Conservation (phyloP, 257 asterid genomes). For the Parsonsia alboflavescens region DNA sequence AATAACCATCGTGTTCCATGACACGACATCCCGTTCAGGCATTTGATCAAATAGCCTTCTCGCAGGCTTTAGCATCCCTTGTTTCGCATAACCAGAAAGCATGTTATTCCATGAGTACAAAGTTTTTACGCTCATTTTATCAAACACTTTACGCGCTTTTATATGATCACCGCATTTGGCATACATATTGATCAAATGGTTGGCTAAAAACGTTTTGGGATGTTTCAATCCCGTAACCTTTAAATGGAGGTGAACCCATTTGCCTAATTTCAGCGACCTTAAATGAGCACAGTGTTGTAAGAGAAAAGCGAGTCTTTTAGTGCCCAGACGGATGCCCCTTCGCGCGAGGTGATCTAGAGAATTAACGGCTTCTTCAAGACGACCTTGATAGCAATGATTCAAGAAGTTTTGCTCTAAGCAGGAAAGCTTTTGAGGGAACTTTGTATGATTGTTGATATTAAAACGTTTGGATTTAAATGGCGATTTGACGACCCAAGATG, state of each 20-base stretch:
- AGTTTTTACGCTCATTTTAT: slow-evolving; percentile 52
- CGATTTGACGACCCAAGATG: slow-evolving; percentile 14
- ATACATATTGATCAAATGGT: slow-evolving; percentile 65
- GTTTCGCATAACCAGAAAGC: slow-evolving; percentile 67
- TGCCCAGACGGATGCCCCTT: slow-evolving; percentile 50
- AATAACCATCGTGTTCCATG: slow-evolving; percentile 78
- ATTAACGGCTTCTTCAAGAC: slow-evolving; percentile 52
- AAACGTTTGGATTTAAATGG: slow-evolving; percentile 11
- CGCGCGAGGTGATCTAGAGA: slow-evolving; percentile 40
- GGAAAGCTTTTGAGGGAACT: slow-evolving; percentile 22
- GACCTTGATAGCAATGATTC: slow-evolving; percentile 45
- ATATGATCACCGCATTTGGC: slow-evolving; percentile 58
- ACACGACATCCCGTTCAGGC: slow-evolving; percentile 64
- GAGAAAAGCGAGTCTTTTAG: slow-evolving; percentile 41
- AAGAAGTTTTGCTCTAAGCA: slow-evolving; percentile 39
- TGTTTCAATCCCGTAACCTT: slow-evolving; percentile 52
- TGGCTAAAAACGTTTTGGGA: slow-evolving; percentile 48
- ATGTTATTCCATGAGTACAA: slow-evolving; percentile 81
- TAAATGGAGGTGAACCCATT: slow-evolving; percentile 51
- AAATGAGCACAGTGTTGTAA: slow-evolving; percentile 44
- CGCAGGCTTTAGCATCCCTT: slow-evolving; percentile 60
- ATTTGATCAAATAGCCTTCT: slow-evolving; percentile 53
- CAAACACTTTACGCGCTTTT: slow-evolving; percentile 67
- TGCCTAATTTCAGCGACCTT: slow-evolving; percentile 42
- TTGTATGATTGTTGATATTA: slow-evolving; percentile 21